Conservation (phyloP, 306 rosid species). For the Gastrolobium bilobum region DNA sequence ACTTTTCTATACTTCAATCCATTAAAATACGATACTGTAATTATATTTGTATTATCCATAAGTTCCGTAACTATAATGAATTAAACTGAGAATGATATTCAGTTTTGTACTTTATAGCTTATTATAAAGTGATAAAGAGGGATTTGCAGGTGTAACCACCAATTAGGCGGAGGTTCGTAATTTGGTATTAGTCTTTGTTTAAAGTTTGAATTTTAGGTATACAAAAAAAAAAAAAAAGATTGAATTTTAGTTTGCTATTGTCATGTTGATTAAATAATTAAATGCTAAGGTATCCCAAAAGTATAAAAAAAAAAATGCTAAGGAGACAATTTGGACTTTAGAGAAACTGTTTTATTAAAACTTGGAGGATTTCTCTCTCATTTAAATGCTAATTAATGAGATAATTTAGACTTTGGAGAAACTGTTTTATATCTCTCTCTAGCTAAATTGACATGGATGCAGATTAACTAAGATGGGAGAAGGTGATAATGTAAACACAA, state of each 20-base stretch:
- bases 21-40: constrained; percentile 17
- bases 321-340: background rate
- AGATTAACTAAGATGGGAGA: background rate
- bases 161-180: constrained; percentile 6
- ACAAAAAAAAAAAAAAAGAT: background rate
- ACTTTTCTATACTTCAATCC: constrained; percentile 18
- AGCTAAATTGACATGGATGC: no score
- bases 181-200: constrained; percentile 20
- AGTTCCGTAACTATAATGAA: constrained; percentile 5
- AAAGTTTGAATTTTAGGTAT: background rate
- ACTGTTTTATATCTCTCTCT: background rate
- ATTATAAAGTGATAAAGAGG: background rate
- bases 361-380: background rate
- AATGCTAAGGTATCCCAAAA: no score
- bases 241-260: background rate
- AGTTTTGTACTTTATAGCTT: background rate
- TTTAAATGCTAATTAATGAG: background rate
- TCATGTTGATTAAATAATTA: background rate
- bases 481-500: no score
- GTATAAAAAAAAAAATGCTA: background rate
- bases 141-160: constrained; percentile 41
- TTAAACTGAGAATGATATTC: constrained; percentile 9
- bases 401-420: background rate
- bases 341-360: background rate
- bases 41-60: background rate